Base-by-base conservation (phyloP, 2,329 filamentous ascomycete species). In the Tolypocladium endophyticum region DNA sequence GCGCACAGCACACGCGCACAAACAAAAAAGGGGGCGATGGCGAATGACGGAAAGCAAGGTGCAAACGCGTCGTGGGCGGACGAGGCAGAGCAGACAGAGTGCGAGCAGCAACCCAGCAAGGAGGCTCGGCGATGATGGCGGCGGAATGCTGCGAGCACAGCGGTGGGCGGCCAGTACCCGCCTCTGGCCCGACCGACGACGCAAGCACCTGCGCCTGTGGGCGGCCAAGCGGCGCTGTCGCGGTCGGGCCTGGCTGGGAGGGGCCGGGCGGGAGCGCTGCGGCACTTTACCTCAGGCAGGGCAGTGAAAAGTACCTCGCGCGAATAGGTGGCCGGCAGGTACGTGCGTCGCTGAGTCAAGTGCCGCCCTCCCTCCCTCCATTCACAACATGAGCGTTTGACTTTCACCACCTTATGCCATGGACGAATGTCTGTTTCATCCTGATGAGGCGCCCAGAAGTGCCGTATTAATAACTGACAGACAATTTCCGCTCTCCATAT, bases 391-490 rank as follows among this genome's bases (percentile, higher is more conserved):
- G 23, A 28, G 12, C 35, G 54, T 39, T n/a, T 20, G 47, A 52
- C 18, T 30, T 33, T 30, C 7, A 50, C 47, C 16, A 33, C 18
- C 18, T 43, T n/a, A 36, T 36, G 35, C 35, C 11, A 28, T 23
- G 36, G 16, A 55, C 25, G n/a, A 3, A 23, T 53, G 50, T 53
- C 38, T 56, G 61, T 62, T 61, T 62, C 61, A 59, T 45, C 43
- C 59, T 28, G 18, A 39, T 6, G 4, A 39, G 18, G 35, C 14
- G 11, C 35, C 35, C 11, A 39, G 4, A 39, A 6, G 38, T 16
- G 35, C 11, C 35, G 35, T 11, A n/a, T n/a, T n/a, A n/a, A n/a
- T n/a, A 35, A 9, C 33, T 2, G 35, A 20, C 38, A 20, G 38
- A 20, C 16, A 39, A 39, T 39, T 16, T 20, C 14, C 38, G 38